Percentiles rank a stretch among this genome's conserved stretches.
phyloP scores from a whole-genome alignment of 148 eudicot genomes.

The Nepenthes gracilis region DNA sequence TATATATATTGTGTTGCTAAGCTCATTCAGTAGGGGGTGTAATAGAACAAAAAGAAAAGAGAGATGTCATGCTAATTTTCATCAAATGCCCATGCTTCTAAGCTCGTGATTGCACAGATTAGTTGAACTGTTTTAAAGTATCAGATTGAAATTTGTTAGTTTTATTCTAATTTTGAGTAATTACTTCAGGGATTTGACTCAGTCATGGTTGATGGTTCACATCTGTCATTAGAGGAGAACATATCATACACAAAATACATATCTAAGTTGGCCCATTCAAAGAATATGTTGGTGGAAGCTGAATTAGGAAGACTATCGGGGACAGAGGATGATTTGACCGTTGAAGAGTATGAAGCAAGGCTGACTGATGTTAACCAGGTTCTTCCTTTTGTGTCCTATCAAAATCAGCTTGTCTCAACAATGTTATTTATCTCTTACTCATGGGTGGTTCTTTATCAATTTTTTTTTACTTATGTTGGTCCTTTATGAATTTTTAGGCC shows the following conservation, averaged over 20 bases:
- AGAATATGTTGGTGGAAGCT: slow-evolving; percentile 78
- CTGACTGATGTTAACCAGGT: slow-evolving; percentile 80
- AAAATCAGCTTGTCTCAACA: not conserved
- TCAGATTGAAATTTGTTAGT: not conserved
- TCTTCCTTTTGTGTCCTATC: not conserved
- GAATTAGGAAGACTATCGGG: slow-evolving; percentile 97
- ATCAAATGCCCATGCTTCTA: not conserved
- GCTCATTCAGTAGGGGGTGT: no score
- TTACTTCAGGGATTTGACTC: slow-evolving; percentile 75
- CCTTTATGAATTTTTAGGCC: slow-evolving; percentile 32
- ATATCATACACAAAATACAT: slow-evolving; percentile 60
- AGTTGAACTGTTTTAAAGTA: not conserved
- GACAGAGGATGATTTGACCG: slow-evolving; percentile 88
- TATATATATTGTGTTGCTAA: no score
- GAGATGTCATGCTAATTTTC: not conserved
- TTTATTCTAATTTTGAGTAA: not conserved
- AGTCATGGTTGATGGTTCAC: slow-evolving; percentile 96
- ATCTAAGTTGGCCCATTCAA: slow-evolving; percentile 54
- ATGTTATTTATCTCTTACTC: not conserved
- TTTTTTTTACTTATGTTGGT: not conserved
- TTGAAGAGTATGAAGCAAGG: slow-evolving; percentile 82
- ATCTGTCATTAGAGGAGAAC: slow-evolving; percentile 79
- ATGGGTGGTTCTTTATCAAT: not conserved
- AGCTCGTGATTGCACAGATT: not conserved
- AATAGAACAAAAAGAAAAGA: no score